Conservation (phyloP, 805 yeast genomes). For the Yamadazyma laniorum region DNA sequence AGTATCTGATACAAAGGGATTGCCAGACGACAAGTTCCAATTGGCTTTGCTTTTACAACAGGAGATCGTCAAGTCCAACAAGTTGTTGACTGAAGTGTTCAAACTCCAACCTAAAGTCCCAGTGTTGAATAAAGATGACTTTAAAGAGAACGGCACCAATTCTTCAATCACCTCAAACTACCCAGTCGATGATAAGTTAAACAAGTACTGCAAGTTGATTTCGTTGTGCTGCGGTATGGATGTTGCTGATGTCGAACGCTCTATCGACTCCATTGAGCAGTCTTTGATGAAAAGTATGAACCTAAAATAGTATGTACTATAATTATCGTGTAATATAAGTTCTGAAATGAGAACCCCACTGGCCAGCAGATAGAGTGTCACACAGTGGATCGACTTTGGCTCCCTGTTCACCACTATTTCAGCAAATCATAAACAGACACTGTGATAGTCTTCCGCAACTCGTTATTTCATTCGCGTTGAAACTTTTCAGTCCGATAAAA, state of each 20-base stretch:
- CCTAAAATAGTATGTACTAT: conserved; percentile 9
- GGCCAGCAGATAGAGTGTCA: too few relatives aligned
- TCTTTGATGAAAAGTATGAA: conserved; percentile 27
- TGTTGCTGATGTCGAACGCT: conserved; percentile 36
- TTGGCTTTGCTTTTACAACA: conserved; percentile 26
- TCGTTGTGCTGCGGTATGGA: conserved; percentile 45
- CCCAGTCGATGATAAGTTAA: conserved; percentile 31
- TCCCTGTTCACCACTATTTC: too few relatives aligned
- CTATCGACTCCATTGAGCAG: conserved; percentile 43
- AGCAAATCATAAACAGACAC: too few relatives aligned
- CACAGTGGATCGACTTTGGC: too few relatives aligned
- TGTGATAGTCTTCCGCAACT: too few relatives aligned
- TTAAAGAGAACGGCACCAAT: conserved; percentile 12
- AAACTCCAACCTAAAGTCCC: conserved; percentile 13
- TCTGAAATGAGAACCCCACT: too few relatives aligned
- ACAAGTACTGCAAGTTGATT: conserved; percentile 41
- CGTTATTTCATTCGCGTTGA: too few relatives aligned
- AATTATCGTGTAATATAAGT: conserved; percentile 8
- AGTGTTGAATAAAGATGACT: conserved; percentile 12
- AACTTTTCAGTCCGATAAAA: too few relatives aligned
- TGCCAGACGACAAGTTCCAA: conserved; percentile 11
- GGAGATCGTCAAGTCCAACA: conserved; percentile 20
- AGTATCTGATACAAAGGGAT: conserved; percentile 1
- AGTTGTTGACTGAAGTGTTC: conserved; percentile 5
- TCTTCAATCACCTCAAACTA: conserved; percentile 21